These are phyloP conservation scores for Saccharomyces hybrid DNA, from an alignment of 1,139 yeast species.

Conservation along the genomic window DNA sequence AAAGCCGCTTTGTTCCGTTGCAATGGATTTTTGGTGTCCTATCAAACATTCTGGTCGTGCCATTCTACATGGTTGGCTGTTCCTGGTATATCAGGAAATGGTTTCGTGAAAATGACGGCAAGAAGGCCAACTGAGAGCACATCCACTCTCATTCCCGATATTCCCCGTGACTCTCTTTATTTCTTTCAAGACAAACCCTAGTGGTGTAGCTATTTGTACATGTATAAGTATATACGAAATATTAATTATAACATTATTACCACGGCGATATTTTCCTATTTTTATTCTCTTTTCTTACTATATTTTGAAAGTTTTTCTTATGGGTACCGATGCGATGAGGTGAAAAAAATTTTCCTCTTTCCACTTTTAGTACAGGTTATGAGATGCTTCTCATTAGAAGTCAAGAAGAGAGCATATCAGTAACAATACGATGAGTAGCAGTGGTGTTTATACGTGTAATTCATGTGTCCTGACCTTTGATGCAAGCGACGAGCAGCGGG, in stretches of 20 bases:
- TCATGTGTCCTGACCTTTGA: slow-evolving; percentile 78
- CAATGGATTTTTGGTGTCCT: slow-evolving; percentile 36
- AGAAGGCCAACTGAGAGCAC: slow-evolving; percentile 2
- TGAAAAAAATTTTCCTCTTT: not conserved
- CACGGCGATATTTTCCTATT: not conserved
- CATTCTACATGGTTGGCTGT: slow-evolving; percentile 51
- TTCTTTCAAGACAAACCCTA: not conserved
- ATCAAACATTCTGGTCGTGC: slow-evolving; percentile 45
- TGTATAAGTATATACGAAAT: not conserved
- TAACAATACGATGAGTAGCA: slow-evolving; percentile 2
- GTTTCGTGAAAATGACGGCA: slow-evolving; percentile 32
- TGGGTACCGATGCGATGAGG: slow-evolving; percentile 6
- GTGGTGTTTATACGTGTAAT: slow-evolving; percentile 61
- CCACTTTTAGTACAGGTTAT: not conserved
- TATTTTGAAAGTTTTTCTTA: not conserved
- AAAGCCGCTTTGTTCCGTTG: slow-evolving; percentile 47
- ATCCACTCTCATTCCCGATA: not conserved
- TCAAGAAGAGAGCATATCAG: not conserved
- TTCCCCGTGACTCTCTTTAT: not conserved
- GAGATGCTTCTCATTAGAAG: not conserved
- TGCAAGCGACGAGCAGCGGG: slow-evolving; percentile 71
- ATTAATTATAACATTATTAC: not conserved
- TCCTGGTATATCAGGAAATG: slow-evolving; percentile 47
- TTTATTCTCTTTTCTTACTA: not conserved
- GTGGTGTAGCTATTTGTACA: not conserved